Base-by-base conservation (phyloP, 2,329 filamentous ascomycete species). In the Pleurostoma richardsiae region DNA sequence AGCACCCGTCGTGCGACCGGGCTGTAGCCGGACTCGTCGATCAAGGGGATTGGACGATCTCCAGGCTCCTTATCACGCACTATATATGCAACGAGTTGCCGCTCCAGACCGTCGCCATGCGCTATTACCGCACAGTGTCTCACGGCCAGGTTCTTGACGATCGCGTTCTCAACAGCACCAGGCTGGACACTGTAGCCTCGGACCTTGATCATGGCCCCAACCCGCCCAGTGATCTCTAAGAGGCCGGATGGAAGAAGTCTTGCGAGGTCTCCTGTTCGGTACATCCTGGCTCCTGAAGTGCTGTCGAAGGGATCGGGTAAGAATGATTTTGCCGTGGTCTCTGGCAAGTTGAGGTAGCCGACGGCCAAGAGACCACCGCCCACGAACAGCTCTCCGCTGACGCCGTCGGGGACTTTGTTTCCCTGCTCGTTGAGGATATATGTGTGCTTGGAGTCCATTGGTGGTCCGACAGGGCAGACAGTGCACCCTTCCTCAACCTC, bases 151-250 rank as follows among this genome's bases (percentile, higher is more conserved):
- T 87, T 74, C 54, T 81, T 79, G 46, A 83, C 72, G 48, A 91
- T 86, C 5, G 82, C 80, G 54, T 82, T 85, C 60, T 91, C 85
- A 1, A 90, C 86, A 49, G 88, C 88, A 6, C 82, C 83, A 5
- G 86, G 86, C 28, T 90, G 86, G 3, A 90, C 83, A 1, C 85
- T 89, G 59, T 90, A 90, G 1, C 86, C 86, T 48, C 86, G 80
- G 8, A 89, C 77, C 66, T 90, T 90, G 68, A 90, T 90, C 86
- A 90, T 90, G 10, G 82, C 80, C 10, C 86, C 86, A 1, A 88
- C 83, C 44, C 86, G 80, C 31, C 86, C 86, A 5, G 84, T 89
- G 49, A 90, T 89, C 59, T 90, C 86, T 6, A 90, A 72, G 5
- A 83, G 69, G 1, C 86, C 86, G 2, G 78, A 85, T 0, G 83